These are phyloP conservation scores for Colletotrichum neosansevieriae DNA, from an alignment of 2,329 filamentous ascomycete genomes.

Conservation along the genomic window DNA sequence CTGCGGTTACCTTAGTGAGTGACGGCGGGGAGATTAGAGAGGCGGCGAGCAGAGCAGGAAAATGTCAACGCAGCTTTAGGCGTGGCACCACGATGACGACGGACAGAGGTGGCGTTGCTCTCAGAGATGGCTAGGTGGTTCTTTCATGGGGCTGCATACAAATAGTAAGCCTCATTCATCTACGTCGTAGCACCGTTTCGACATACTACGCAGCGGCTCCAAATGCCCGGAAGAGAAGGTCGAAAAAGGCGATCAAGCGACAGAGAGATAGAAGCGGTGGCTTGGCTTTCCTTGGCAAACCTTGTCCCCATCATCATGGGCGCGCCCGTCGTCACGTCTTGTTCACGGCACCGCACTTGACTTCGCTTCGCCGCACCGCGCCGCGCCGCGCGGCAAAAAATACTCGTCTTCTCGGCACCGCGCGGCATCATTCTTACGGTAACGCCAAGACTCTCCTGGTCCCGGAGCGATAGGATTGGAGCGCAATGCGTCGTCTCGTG, in stretches of 20 bases:
- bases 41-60: too few relatives aligned
- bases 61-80: too few relatives aligned
- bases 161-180: too few relatives aligned
- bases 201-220: background rate
- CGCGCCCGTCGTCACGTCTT: background rate
- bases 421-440: background rate
- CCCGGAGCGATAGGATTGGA: background rate
- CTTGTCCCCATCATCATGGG: background rate
- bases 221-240: background rate
- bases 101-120: too few relatives aligned
- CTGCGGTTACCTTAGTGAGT: background rate
- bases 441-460: background rate
- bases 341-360: background rate
- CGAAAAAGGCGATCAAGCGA: background rate
- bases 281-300: constrained; percentile 1
- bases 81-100: background rate
- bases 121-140: too few relatives aligned
- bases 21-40: background rate
- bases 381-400: too few relatives aligned
- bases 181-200: background rate
- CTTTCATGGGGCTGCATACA: too few relatives aligned
- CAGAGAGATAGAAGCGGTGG: background rate
- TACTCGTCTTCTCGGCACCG: background rate
- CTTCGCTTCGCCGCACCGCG: background rate
- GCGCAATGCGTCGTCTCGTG: background rate